Evolutionary conservation across 345 rosid species (phyloP).

Genomic region (Linum lewisii): DNA sequence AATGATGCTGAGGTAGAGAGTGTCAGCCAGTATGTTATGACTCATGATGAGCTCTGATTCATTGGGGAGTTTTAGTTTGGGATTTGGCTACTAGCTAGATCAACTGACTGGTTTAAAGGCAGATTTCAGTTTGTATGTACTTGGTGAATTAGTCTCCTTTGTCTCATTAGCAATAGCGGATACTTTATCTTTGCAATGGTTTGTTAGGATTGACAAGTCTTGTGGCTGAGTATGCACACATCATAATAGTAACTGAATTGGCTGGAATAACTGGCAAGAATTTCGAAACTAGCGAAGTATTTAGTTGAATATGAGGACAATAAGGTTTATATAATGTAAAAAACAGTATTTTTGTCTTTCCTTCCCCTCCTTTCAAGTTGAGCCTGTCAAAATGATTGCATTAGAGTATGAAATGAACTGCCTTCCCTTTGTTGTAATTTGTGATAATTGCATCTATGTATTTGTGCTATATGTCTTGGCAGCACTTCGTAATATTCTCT

Average conservation of each 20-base stretch:
- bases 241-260: too few relatives aligned
- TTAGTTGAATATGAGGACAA: background rate
- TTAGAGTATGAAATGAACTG: background rate
- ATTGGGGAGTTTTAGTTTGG: too few relatives aligned
- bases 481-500: background rate
- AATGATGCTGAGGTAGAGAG: background rate
- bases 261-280: too few relatives aligned
- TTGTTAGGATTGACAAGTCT: background rate
- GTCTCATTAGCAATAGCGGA: background rate
- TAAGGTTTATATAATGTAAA: background rate
- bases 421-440: background rate
- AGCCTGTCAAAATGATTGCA: background rate
- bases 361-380: background rate
- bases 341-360: background rate
- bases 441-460: background rate
- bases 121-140: too few relatives aligned
- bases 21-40: background rate
- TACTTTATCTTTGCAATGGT: background rate
- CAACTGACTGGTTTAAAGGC: background rate
- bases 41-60: too few relatives aligned
- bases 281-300: too few relatives aligned
- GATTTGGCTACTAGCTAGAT: too few relatives aligned
- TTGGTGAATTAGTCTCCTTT: background rate
- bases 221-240: too few relatives aligned
- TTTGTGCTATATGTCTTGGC: background rate